Conservation (phyloP, 1,284 basidiomycete genomes). For the Porphyrellus sp. region DNA sequence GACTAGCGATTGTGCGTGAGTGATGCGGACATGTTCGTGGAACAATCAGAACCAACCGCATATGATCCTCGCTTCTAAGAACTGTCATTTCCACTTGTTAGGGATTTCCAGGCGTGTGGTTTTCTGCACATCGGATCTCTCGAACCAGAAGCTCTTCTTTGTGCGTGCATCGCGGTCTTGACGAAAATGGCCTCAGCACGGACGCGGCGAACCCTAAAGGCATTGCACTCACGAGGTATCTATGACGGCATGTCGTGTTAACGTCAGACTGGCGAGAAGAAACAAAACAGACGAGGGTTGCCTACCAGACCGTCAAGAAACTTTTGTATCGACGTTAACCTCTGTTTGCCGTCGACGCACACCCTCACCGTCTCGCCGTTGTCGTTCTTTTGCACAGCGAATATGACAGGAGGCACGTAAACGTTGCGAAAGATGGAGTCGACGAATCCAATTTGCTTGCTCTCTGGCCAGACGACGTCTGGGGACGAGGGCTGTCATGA, state of each 20-base stretch:
- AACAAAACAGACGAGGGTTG: not conserved
- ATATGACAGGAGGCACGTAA: constrained; percentile 72
- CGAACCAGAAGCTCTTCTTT: constrained; percentile 61
- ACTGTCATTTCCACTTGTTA: constrained; percentile 45
- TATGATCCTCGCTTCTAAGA: constrained; percentile 54
- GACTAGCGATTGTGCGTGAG: constrained; percentile 38
- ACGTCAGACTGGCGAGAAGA: constrained; percentile 2
- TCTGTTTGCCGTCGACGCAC: constrained; percentile 77
- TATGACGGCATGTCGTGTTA: constrained; percentile 17
- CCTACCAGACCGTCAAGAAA: constrained; percentile 68
- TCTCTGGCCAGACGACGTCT: constrained; percentile 73
- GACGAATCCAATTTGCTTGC: constrained; percentile 68
- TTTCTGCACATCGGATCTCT: constrained; percentile 43
- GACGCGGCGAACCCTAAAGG: not conserved
- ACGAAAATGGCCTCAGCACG: constrained; percentile 1
- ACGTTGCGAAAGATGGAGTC: constrained; percentile 74
- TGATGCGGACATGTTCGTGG: not conserved
- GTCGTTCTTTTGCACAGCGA: constrained; percentile 53
- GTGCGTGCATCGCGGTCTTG: constrained; percentile 48
- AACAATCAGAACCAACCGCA: constrained; percentile 48
- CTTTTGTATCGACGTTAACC: constrained; percentile 67
- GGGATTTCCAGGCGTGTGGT: constrained; percentile 48
- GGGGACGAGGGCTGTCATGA: not conserved
- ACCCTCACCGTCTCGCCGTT: constrained; percentile 53
- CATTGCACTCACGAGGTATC: constrained; percentile 47